These are phyloP conservation scores for Cladosporium sp. DNA, from an alignment of 2,329 filamentous ascomycete species.

Conservation along the genomic window DNA sequence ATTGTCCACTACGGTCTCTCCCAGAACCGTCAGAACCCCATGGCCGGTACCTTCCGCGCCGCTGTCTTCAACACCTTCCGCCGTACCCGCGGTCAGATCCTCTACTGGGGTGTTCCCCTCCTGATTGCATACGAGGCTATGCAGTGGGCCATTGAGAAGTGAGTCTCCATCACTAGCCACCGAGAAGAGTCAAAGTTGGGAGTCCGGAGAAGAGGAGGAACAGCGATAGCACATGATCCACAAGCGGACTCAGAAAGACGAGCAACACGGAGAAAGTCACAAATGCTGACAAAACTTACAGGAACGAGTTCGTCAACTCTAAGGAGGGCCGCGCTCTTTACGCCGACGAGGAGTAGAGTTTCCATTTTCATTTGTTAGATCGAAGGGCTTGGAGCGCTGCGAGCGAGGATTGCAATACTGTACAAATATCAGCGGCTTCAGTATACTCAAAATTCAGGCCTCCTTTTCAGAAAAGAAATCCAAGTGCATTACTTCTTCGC, in stretches of 20 bases:
- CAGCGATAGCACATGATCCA: neutral
- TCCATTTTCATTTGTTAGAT: neutral
- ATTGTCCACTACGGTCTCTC: slow-evolving; percentile 69
- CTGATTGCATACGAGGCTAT: slow-evolving; percentile 74
- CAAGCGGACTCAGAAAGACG: too few relatives aligned
- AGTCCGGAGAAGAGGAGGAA: neutral
- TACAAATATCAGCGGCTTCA: slow-evolving; percentile 6
- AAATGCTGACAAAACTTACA: slow-evolving; percentile 32
- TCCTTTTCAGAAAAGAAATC: neutral
- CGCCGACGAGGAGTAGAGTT: slow-evolving; percentile 38
- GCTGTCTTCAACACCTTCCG: slow-evolving; percentile 96
- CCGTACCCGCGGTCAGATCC: slow-evolving; percentile 76
- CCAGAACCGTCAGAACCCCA: slow-evolving; percentile 81
- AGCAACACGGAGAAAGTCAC: neutral
- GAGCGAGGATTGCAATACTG: slow-evolving; percentile 8
- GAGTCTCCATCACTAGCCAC: slow-evolving; percentile 36
- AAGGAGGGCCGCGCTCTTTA: slow-evolving; percentile 62
- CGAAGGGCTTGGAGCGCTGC: slow-evolving; percentile 2
- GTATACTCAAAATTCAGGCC: neutral
- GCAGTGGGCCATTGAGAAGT: slow-evolving; percentile 91
- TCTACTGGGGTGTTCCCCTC: slow-evolving; percentile 81
- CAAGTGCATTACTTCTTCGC: too few relatives aligned
- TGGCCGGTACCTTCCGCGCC: slow-evolving; percentile 70
- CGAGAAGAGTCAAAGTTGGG: neutral
- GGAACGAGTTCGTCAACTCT: slow-evolving; percentile 77